Conservation (phyloP, 495 filamentous ascomycete species). For the Darksidea phi region DNA sequence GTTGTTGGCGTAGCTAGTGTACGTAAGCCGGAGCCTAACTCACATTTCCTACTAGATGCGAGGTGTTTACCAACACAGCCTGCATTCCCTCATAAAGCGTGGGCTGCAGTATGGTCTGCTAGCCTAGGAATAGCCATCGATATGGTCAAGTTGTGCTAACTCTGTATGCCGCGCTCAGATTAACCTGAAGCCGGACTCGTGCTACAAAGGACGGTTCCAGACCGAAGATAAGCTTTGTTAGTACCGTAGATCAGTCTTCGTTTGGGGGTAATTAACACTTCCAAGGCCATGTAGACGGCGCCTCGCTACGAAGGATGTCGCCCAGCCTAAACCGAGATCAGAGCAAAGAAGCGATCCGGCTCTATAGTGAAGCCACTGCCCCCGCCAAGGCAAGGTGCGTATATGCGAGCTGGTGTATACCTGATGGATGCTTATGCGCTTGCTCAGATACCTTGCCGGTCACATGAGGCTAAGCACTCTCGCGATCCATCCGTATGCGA, state of each 20-base stretch:
- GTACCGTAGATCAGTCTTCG: too few species aligned
- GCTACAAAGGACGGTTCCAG: too few species aligned
- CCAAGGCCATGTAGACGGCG: too few species aligned
- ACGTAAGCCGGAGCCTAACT: not conserved
- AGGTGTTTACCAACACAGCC: too few species aligned
- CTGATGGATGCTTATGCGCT: not conserved
- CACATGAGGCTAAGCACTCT: constrained; percentile 26
- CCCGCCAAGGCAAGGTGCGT: constrained; percentile 27
- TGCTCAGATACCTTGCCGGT: constrained; percentile 20
- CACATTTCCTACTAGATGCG: too few species aligned
- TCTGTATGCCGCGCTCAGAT: too few species aligned
- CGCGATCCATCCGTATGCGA: constrained; percentile 25
- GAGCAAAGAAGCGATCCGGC: not conserved
- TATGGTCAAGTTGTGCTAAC: too few species aligned
- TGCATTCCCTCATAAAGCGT: too few species aligned
- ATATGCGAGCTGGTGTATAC: not conserved
- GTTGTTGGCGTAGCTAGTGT: not conserved
- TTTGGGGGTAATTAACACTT: not conserved
- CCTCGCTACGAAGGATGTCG: not conserved
- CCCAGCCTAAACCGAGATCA: constrained; percentile 6
- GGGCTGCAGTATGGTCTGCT: too few species aligned
- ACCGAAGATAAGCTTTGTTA: too few species aligned
- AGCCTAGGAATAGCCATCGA: too few species aligned
- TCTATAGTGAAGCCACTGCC: constrained; percentile 16
- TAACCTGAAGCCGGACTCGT: too few species aligned